These are phyloP conservation scores for Aspergillus egyptiacus DNA, from an alignment of 495 filamentous ascomycete species.

Conservation along the genomic window DNA sequence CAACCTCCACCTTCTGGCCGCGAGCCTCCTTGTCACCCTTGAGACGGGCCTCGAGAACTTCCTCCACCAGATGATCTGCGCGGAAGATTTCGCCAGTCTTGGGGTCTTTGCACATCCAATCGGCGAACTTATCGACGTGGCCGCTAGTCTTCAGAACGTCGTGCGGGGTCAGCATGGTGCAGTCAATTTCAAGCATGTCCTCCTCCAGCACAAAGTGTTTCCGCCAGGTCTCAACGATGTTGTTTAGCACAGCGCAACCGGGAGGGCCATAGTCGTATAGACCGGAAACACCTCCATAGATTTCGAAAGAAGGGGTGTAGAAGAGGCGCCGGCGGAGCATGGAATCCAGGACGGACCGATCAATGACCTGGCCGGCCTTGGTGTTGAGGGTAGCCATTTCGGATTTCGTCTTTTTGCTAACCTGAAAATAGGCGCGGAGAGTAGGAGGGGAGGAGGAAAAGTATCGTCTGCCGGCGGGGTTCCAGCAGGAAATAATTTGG, in stretches of 20 bases:
- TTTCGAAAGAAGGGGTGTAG: conserved; percentile 92
- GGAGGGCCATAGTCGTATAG: conserved; percentile 84
- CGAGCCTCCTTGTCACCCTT: conserved; percentile 76
- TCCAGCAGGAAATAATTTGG: conserved; percentile 21
- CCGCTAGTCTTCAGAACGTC: conserved; percentile 93
- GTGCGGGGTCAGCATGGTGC: conserved; percentile 76
- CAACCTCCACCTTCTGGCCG: conserved; percentile 62
- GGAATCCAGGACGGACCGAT: conserved; percentile 71
- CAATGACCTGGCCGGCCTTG: conserved; percentile 81
- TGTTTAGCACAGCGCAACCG: conserved; percentile 71
- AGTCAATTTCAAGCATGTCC: conserved; percentile 88
- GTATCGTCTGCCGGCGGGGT: conserved; percentile 15
- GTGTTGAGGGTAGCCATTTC: conserved; percentile 64
- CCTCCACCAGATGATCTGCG: conserved; percentile 93
- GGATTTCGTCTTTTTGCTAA: conserved; percentile 24
- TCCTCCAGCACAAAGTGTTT: conserved; percentile 89
- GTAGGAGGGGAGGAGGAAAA: conserved; percentile 21
- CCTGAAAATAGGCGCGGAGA: conserved; percentile 15
- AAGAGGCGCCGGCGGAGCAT: conserved; percentile 84
- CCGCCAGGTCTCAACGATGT: conserved; percentile 86
- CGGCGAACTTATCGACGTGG: conserved; percentile 95
- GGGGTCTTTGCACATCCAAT: conserved; percentile 99
- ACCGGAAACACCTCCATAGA: conserved; percentile 82
- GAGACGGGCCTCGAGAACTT: conserved; percentile 76
- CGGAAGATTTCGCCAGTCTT: conserved; percentile 95